A percentile compares a stretch with the other conserved stretches of the same genome.
phyloP scores from a whole-genome alignment of 129 eudicot genomes.

The Centaurea solstitialis region DNA sequence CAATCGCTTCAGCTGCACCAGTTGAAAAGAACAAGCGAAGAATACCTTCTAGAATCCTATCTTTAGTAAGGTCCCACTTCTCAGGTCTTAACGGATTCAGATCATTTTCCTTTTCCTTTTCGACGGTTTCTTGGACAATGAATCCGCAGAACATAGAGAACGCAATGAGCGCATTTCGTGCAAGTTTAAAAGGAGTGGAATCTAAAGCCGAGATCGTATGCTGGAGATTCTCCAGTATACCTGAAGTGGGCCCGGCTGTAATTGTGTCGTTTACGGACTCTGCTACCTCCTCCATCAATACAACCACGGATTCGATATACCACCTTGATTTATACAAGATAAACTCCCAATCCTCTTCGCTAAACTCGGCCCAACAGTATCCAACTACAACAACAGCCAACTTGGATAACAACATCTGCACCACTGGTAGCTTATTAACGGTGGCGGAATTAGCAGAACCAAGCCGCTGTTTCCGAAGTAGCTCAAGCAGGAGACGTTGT shows the following conservation, averaged over 20 bases:
- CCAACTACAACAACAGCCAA: conserved; percentile 59
- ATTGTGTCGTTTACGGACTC: conserved; percentile 69
- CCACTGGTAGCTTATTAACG: conserved; percentile 59
- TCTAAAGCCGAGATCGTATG: conserved; percentile 35
- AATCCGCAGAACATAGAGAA: conserved; percentile 51
- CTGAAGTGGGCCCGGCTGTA: conserved; percentile 26
- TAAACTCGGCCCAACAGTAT: conserved; percentile 79
- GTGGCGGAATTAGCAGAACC: conserved; percentile 31
- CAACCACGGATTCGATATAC: conserved; percentile 87
- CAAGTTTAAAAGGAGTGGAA: conserved; percentile 46
- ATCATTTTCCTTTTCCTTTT: conserved; percentile 35
- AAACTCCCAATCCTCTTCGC: conserved; percentile 85
- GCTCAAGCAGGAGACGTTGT: conserved; percentile 52
- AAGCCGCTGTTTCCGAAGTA: conserved; percentile 70
- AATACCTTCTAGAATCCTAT: conserved; percentile 71
- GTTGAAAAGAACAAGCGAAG: conserved; percentile 85
- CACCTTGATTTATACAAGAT: conserved; percentile 61
- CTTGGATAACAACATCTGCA: conserved; percentile 66
- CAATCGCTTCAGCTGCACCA: conserved; percentile 82
- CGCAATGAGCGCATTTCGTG: conserved; percentile 64
- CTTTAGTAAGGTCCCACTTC: conserved; percentile 56
- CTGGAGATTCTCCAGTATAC: conserved; percentile 45
- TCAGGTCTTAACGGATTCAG: conserved; percentile 46
- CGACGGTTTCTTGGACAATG: conserved; percentile 27
- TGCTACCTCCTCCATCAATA: conserved; percentile 77